Evolutionary conservation across 2,329 filamentous ascomycete genomes (phyloP), one percentile per base, ranked within the genome.

Genomic region (Beauveria asiatica): DNA sequence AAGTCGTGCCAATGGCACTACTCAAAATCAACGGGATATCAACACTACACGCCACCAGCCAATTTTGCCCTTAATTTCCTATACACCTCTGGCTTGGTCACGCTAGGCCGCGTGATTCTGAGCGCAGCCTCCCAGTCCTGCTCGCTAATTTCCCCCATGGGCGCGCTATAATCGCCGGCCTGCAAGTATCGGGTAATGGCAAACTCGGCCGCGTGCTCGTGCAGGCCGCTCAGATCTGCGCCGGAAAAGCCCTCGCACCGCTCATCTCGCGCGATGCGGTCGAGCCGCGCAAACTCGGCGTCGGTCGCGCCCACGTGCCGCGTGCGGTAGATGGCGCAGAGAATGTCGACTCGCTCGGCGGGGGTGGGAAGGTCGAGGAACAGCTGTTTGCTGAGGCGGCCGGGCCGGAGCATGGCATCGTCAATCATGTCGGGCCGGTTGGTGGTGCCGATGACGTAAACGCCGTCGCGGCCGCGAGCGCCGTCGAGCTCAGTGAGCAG

Each of bases 341-440:
- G 78, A 63, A 99, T 99, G 60, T 95, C 91, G 0, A 89, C 89
- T 16, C 94, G 83, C 70, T 96, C 92, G 8, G 86, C 80, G 0
- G 87, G 78, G 27, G 85, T 87, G 0, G 94, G 94, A 0, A 97
- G 76, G 67, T 94, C 92, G 44, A 99, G 88, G 66, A 93, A 97
- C 27, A 97, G 81, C n/a, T 88, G 83, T 0, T 88, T 93, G 64
- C 92, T 93, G 1, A 99, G 80, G 27, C 94, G 87, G 0, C 94
- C 94, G 0, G 94, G 93, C 1, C 94, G 87, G 11, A 97, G 82
- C 85, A 99, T 96, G 1, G 94, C 94, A 1, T 90, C 86, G 71
- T 99, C 94, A 66, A 99, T 97, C 76, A 96, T 96, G 70, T 97
- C 93, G 0, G 93, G 93, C 0, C 94, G 80, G 72, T 99, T 99